Percentiles rank a stretch among this genome's conserved stretches.
Conservation (phyloP, 495 filamentous ascomycete genomes). For the Penicillium lividum region DNA sequence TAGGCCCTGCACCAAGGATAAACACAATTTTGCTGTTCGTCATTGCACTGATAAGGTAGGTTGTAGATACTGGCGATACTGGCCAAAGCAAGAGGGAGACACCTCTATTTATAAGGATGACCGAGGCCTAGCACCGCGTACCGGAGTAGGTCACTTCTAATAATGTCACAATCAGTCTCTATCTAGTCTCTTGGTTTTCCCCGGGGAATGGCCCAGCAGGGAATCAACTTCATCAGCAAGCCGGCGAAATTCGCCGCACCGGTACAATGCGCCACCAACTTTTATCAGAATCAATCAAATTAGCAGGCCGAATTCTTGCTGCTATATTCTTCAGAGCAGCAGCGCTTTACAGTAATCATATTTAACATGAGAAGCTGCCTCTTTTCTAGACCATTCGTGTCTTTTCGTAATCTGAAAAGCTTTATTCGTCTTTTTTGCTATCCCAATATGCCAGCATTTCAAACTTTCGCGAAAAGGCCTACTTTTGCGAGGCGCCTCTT, state of each 20-base stretch:
- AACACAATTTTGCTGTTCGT: neutral
- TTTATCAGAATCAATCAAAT: no score
- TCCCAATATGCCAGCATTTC: no score
- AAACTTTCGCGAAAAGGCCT: no score
- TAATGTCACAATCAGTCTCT: neutral
- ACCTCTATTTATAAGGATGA: neutral
- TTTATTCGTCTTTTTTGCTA: no score
- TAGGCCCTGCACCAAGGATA: constrained; percentile 2
- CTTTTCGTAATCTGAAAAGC: no score
- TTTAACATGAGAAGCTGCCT: no score
- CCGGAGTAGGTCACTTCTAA: neutral
- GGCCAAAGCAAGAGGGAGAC: neutral
- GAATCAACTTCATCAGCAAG: neutral
- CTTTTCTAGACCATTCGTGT: no score
- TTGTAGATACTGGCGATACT: neutral
- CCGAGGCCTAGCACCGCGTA: neutral
- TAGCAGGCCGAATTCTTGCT: no score
- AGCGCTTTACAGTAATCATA: no score
- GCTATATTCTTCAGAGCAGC: no score
- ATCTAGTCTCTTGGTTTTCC: neutral
- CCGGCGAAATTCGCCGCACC: constrained; percentile 3
- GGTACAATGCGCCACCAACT: no score
- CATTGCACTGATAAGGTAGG: neutral
- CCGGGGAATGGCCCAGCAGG: neutral
- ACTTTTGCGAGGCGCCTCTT: no score